Evolutionary conservation across 2,329 filamentous ascomycete species (phyloP).

Genomic region (Rosellinia necatrix): DNA sequence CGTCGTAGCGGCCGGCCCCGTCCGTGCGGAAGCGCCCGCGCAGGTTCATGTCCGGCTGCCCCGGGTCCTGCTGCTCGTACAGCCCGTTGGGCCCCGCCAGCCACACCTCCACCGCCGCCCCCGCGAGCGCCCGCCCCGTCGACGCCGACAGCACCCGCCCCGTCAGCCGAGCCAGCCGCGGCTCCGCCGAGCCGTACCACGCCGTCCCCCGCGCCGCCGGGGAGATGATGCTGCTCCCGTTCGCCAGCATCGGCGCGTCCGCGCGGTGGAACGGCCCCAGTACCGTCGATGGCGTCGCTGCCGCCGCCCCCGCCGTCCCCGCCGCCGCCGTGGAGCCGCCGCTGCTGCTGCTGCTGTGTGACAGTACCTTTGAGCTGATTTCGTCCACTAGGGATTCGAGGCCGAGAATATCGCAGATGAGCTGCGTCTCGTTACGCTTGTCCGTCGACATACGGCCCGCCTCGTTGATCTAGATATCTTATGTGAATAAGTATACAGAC

Average conservation of each 20-base stretch:
- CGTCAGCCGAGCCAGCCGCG: slow-evolving; percentile 58
- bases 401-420: slow-evolving; percentile 70
- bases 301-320: too few relatives aligned
- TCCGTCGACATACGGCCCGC: slow-evolving; percentile 66
- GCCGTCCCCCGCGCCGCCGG: slow-evolving; percentile 48
- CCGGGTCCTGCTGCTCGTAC: slow-evolving; percentile 74
- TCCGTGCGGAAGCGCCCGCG: slow-evolving; percentile 74
- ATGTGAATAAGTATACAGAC: slow-evolving; percentile 2
- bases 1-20: slow-evolving; percentile 63
- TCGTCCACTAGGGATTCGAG: slow-evolving; percentile 82
- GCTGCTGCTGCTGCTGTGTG: slow-evolving; percentile 67
- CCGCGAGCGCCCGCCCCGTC: slow-evolving; percentile 67
- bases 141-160: slow-evolving; percentile 57
- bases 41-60: slow-evolving; percentile 74
- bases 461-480: slow-evolving; percentile 59
- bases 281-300: slow-evolving; percentile 73
- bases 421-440: slow-evolving; percentile 69
- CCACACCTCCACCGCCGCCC: slow-evolving; percentile 77
- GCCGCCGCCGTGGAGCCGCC: neutral
- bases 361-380: slow-evolving; percentile 65
- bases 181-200: slow-evolving; percentile 39
- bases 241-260: slow-evolving; percentile 70
- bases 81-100: slow-evolving; percentile 74
- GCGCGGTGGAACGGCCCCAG: slow-evolving; percentile 84
- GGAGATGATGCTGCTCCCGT: slow-evolving; percentile 68